Percentiles rank a stretch among this genome's conserved stretches.
phyloP scores from a whole-genome alignment of 2,329 filamentous ascomycete species.

The Neonectria faginata region DNA sequence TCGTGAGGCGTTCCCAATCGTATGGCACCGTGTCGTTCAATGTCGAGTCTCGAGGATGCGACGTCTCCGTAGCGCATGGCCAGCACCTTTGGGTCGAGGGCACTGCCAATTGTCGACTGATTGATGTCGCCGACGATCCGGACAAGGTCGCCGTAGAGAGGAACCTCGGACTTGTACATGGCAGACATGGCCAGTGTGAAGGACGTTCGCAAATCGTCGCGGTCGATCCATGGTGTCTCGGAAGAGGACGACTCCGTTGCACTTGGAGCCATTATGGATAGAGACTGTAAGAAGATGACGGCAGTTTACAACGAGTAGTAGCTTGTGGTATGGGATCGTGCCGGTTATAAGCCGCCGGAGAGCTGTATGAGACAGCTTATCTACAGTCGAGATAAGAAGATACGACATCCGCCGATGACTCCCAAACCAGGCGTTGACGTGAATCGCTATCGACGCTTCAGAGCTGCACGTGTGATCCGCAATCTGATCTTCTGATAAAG shows the following conservation, averaged over 20 bases:
- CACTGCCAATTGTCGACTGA: conserved; percentile 21
- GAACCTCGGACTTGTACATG: conserved; percentile 43
- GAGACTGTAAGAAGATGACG: background rate
- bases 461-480: conserved; percentile 4
- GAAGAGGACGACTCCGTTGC: conserved; percentile 8
- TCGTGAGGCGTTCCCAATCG: conserved; percentile 58
- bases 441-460: conserved; percentile 17
- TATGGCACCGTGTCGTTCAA: conserved; percentile 59
- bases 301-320: too few relatives aligned
- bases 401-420: conserved; percentile 26
- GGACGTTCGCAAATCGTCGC: conserved; percentile 39
- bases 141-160: conserved; percentile 38
- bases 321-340: background rate
- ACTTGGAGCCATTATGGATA: conserved; percentile 24
- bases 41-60: conserved; percentile 29
- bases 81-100: conserved; percentile 31
- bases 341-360: conserved; percentile 1
- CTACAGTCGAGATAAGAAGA: conserved; percentile 24
- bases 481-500: conserved; percentile 6
- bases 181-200: conserved; percentile 39
- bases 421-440: background rate
- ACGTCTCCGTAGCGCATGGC: conserved; percentile 37
- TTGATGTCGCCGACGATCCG: conserved; percentile 38
- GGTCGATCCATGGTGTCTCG: conserved; percentile 17
- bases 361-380: conserved; percentile 18